Conservation (phyloP, 441 rosid genomes). For the Adansonia grandidieri region DNA sequence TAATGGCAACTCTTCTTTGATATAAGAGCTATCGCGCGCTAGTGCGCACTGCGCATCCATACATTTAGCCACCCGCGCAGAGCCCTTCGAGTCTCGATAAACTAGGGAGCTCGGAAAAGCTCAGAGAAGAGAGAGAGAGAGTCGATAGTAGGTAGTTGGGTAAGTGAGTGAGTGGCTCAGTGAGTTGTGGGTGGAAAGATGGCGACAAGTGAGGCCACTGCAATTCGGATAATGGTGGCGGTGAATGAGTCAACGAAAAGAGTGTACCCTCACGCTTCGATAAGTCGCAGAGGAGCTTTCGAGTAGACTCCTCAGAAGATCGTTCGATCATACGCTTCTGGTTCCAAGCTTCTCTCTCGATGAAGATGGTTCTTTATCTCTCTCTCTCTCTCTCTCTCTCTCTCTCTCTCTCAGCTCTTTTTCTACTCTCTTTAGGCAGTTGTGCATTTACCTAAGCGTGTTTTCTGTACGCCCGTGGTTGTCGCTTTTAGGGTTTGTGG, state of each 20-base stretch:
- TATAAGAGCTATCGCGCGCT: no score
- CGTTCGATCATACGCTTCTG: constrained; percentile 70
- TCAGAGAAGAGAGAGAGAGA: not conserved
- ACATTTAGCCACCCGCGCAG: not conserved
- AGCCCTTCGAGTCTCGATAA: not conserved
- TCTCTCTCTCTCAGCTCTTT: constrained; percentile 22
- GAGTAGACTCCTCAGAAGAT: constrained; percentile 87
- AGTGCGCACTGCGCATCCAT: no score
- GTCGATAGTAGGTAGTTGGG: not conserved
- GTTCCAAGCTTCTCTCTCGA: constrained; percentile 77
- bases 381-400: constrained; percentile 19
- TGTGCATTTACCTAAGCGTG: not conserved
- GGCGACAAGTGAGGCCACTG: constrained; percentile 42
- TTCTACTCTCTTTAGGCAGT: not conserved
- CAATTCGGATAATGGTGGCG: constrained; percentile 75
- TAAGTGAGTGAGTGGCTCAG: constrained; percentile 25
- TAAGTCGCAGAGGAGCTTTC: constrained; percentile 85
- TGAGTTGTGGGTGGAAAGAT: constrained; percentile 30
- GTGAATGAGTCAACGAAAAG: constrained; percentile 82
- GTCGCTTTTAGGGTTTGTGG: constrained; percentile 15
- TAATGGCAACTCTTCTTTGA: no score
- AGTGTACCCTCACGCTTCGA: constrained; percentile 83
- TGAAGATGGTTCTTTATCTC: constrained; percentile 62
- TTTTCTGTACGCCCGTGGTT: not conserved
- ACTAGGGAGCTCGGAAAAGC: constrained; percentile 5